A percentile compares a stretch with the other conserved stretches of the same genome.
Evolutionary conservation across 179 eudicot species (phyloP).

Genomic region (Spinacia oleracea): DNA sequence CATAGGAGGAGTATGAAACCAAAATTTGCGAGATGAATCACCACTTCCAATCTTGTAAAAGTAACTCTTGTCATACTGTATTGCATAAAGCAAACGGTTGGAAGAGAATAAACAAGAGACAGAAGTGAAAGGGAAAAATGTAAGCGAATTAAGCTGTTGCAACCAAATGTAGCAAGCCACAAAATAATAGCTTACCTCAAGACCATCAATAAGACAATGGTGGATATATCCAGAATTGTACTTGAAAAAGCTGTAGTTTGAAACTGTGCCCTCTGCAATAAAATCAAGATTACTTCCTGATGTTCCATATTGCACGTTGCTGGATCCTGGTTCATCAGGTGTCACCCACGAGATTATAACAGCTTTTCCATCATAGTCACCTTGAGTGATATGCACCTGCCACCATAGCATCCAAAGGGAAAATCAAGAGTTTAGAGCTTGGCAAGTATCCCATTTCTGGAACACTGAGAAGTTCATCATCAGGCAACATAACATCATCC

Average conservation of each 20-base stretch:
- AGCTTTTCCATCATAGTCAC: constrained; percentile 94
- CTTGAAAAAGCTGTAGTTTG: constrained; percentile 71
- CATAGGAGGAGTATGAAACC: constrained; percentile 93
- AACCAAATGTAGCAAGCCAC: neutral
- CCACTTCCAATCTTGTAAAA: constrained; percentile 76
- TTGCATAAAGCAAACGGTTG: constrained; percentile 9
- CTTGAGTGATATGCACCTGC: constrained; percentile 94
- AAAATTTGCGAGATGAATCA: constrained; percentile 67
- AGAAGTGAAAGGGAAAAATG: neutral
- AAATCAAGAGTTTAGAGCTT: neutral
- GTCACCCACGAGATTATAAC: constrained; percentile 90
- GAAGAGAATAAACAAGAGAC: constrained; percentile 8
- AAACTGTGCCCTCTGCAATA: constrained; percentile 58
- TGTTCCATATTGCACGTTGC: constrained; percentile 66
- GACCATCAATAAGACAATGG: constrained; percentile 67
- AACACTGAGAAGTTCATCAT: neutral
- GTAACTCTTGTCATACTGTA: constrained; percentile 76
- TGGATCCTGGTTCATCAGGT: constrained; percentile 72
- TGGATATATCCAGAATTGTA: constrained; percentile 86
- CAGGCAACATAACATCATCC: neutral
- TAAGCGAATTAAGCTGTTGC: neutral
- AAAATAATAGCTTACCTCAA: constrained; percentile 50
- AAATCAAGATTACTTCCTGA: constrained; percentile 53
- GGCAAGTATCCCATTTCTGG: neutral
- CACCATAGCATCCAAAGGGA: constrained; percentile 1